Evolutionary conservation across 768 basidiomycete genomes (phyloP).

Genomic region (Pleurotus sapidus): DNA sequence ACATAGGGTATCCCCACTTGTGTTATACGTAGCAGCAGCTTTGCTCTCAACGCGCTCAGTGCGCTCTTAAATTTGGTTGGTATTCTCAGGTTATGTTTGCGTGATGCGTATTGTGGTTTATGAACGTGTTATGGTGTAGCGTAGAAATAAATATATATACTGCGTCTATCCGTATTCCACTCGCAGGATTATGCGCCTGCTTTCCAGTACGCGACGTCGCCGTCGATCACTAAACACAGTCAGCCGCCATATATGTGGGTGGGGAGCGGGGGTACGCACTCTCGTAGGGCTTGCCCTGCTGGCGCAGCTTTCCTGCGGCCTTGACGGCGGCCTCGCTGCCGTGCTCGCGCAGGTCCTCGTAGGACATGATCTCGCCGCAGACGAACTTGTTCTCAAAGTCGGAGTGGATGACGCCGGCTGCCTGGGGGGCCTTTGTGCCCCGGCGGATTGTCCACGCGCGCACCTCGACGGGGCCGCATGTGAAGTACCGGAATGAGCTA

Average conservation of each 20-base stretch:
- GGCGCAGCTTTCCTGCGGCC: conserved; percentile 90
- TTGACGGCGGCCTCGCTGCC: conserved; percentile 92
- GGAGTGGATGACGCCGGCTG: conserved; percentile 98
- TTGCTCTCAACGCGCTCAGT: no score
- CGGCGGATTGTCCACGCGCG: conserved; percentile 97
- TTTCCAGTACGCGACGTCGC: conserved; percentile 94
- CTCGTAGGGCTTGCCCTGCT: conserved; percentile 97
- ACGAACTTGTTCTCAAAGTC: conserved; percentile 99
- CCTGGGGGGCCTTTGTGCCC: conserved; percentile 94
- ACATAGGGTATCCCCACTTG: no score
- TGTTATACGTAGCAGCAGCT: no score
- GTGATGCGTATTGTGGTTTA: not conserved
- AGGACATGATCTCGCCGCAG: conserved; percentile 96
- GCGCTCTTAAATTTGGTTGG: no score
- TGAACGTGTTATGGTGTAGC: not conserved
- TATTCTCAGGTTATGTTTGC: no score
- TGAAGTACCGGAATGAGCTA: conserved; percentile 96
- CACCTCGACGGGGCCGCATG: conserved; percentile 95
- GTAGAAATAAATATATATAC: not conserved
- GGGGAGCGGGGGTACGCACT: conserved; percentile 45
- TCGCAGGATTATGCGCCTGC: conserved; percentile 48
- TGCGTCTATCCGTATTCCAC: not conserved
- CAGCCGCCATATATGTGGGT: not conserved
- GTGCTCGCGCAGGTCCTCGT: conserved; percentile 85
- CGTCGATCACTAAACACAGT: conserved; percentile 64